Base-by-base conservation (phyloP, 495 filamentous ascomycete genomes). In the Podospora sp. region DNA sequence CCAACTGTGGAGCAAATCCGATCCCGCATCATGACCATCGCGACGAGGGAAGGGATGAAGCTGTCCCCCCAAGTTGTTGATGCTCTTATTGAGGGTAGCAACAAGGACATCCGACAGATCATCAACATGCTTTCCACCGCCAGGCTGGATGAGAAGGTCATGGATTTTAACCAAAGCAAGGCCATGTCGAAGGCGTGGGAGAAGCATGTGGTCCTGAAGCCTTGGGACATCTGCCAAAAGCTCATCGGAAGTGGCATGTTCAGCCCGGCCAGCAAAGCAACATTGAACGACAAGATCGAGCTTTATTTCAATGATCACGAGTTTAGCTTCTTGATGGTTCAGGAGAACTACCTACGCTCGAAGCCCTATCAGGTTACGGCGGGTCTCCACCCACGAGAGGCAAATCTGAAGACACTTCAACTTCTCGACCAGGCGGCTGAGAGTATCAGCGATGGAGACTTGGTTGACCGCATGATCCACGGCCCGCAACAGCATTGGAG, bases 271-370 rank as follows among this genome's bases (percentile, higher is more conserved):
- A 94, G 91, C 77, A 96, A 89, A 65, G 81, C 90, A 8, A 94
- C 92, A 0, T 80, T 98, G 56, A 97, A 97, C 72, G 94, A 99
- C 75, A 99, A 99, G 81, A 93, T 93, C 65, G 94, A 98, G 78
- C 88, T 99, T 1, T 99, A 99, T 78, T 99, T 99, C 84, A 97
- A 98, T 73, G 95, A 99, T 70, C 94, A 97, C 71, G 95, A 99
- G 71, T 94, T 97, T 77, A 96, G 92, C 73, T 92, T 89, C 71
- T 78, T 99, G 60, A 98, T 99, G 96, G 87, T 99, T 66, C 94
- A 99, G 75, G 95, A 99, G 77, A 98, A 99, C 71, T 99, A 98
- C 71, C 82, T 99, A 3, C 89, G 86, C 62, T 93, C 93, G 0
- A 90, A 85, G 53, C 96, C 94, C 16, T 82, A 85, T 9, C 82